Conservation (phyloP, 306 rosid species). For the Acacia melanoxylon region DNA sequence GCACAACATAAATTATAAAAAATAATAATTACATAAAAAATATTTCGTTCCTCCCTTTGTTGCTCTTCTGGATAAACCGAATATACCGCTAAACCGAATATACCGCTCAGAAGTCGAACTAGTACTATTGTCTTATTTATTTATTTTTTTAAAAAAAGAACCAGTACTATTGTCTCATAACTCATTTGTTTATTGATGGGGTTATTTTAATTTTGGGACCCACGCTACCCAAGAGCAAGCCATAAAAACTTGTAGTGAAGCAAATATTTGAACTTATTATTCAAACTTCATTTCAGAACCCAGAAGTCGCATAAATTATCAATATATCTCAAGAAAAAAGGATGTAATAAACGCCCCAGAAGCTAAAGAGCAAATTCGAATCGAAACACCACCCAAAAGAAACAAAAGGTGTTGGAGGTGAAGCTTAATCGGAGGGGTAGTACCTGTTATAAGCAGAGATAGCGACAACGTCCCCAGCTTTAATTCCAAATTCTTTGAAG, state of each 20-base stretch:
- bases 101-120: no score
- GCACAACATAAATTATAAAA: no score
- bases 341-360: neutral
- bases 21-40: no score
- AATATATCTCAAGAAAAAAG: neutral
- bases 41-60: no score
- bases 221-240: neutral
- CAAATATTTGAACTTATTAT: no score
- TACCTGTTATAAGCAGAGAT: slow-evolving; percentile 85
- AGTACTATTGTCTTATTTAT: no score
- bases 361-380: neutral
- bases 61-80: no score
- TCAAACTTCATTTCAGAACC: neutral
- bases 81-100: no score
- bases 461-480: slow-evolving; percentile 65
- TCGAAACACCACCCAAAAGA: neutral
- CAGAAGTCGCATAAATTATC: neutral
- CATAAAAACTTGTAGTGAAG: no score
- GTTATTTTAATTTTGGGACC: neutral
- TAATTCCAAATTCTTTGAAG: slow-evolving; percentile 55
- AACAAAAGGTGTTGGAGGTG: neutral
- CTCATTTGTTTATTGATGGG: no score
- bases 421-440: neutral
- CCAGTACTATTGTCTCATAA: no score
- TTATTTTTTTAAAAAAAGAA: no score